Conservation (phyloP, 345 rosid genomes). For the Turritis glabra region DNA sequence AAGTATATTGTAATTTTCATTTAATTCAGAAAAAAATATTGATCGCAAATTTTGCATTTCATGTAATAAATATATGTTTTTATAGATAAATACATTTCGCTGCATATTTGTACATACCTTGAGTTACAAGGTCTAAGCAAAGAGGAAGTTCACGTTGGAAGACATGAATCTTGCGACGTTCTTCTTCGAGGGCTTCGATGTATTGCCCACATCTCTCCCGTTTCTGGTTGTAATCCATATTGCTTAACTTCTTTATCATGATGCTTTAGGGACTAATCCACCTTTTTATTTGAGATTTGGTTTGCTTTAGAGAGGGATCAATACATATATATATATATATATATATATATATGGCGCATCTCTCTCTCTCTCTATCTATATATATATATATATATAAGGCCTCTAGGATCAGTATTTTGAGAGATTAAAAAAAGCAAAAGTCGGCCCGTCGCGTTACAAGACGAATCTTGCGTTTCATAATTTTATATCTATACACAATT, state of each 20-base stretch:
- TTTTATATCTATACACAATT: conserved; percentile 14
- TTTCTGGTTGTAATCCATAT: conserved; percentile 55
- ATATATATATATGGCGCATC: not conserved
- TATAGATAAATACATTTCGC: not conserved
- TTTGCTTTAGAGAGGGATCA: conserved; percentile 17
- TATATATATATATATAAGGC: not conserved
- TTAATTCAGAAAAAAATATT: not conserved
- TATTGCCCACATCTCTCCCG: conserved; percentile 59
- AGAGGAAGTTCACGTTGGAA: conserved; percentile 95
- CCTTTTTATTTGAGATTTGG: conserved; percentile 14
- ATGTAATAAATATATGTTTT: not conserved
- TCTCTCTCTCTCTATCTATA: not conserved
- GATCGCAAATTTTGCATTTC: not conserved
- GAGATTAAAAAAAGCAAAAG: conserved; percentile 36
- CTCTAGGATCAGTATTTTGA: conserved; percentile 26
- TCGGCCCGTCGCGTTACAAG: conserved; percentile 83
- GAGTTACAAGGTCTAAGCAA: conserved; percentile 86
- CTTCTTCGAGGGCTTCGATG: conserved; percentile 79
- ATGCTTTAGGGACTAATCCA: not conserved
- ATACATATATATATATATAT: conserved; percentile 10
- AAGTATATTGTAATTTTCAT: not conserved
- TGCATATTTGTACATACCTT: conserved; percentile 49
- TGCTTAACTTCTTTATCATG: conserved; percentile 31
- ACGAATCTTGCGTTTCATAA: conserved; percentile 52
- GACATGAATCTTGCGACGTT: conserved; percentile 84